Percentiles rank a stretch among this genome's conserved stretches.
Conservation (phyloP, 2,329 filamentous ascomycete genomes). For the Colletotrichum gigasporum region DNA sequence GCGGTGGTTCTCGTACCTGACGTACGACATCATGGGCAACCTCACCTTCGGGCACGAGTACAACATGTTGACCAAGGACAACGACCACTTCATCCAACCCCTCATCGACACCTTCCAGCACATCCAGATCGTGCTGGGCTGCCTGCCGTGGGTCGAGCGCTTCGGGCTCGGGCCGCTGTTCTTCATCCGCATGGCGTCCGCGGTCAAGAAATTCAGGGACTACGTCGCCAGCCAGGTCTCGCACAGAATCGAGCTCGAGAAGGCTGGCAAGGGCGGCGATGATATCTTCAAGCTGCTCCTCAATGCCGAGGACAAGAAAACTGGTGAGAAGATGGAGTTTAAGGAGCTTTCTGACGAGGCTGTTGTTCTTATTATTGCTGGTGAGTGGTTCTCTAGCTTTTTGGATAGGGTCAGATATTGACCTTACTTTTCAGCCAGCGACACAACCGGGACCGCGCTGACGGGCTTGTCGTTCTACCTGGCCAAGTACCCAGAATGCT, state of each 20-base stretch:
- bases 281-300: constrained; percentile 17
- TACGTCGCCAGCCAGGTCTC: constrained; percentile 7
- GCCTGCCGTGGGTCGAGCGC: constrained; percentile 8
- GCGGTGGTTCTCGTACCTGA: not conserved
- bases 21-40: not conserved
- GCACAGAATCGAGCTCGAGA: not conserved
- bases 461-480: constrained; percentile 22
- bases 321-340: constrained; percentile 17
- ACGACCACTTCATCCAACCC: constrained; percentile 8
- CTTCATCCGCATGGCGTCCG: not conserved
- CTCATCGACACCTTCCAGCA: constrained; percentile 15
- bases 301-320: constrained; percentile 7
- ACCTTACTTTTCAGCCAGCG: constrained; percentile 15
- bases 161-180: constrained; percentile 3
- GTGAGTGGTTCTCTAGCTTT: too few relatives aligned
- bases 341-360: constrained; percentile 16
- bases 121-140: constrained; percentile 5
- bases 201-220: not conserved
- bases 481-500: too few relatives aligned
- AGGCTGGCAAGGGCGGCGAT: not conserved
- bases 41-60: not conserved
- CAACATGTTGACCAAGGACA: not conserved
- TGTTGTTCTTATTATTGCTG: constrained; percentile 19
- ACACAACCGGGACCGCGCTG: constrained; percentile 15
- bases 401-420: too few relatives aligned